Percentiles rank a stretch among this genome's conserved stretches.
These are phyloP conservation scores for Ophiostoma angusticollis DNA, from an alignment of 2,329 filamentous ascomycete genomes.

Conservation along the genomic window DNA sequence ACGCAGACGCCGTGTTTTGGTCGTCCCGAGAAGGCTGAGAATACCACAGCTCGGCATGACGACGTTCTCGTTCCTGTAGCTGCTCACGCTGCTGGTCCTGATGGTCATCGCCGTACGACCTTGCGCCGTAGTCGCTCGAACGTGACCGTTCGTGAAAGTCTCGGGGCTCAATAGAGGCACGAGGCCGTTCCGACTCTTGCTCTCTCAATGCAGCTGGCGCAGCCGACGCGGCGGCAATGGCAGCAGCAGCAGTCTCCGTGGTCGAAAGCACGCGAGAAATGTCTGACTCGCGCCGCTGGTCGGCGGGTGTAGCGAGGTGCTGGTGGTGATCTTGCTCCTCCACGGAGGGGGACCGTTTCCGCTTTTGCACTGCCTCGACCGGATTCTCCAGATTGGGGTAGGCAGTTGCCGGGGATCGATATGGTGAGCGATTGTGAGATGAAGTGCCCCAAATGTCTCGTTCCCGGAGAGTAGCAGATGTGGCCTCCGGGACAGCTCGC, in stretches of 20 bases:
- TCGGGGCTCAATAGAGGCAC: conserved; percentile 4
- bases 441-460: conserved; percentile 30
- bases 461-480: conserved; percentile 18
- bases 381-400: conserved; percentile 35
- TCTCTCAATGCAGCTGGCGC: conserved; percentile 2
- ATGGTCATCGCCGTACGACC: conserved; percentile 3
- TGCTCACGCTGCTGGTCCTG: conserved; percentile 6
- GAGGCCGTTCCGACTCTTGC: conserved; percentile 1
- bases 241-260: conserved; percentile 6
- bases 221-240: conserved; percentile 9
- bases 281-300: conserved; percentile 1
- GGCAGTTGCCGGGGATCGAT: conserved; percentile 22
- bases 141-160: conserved; percentile 7
- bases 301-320: too few species aligned
- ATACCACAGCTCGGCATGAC: conserved; percentile 37
- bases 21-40: conserved; percentile 34
- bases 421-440: conserved; percentile 28
- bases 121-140: not conserved
- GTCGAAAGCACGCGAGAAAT: not conserved
- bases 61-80: conserved; percentile 14
- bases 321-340: conserved; percentile 23
- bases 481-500: conserved; percentile 17
- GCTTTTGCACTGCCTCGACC: conserved; percentile 42
- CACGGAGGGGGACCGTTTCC: conserved; percentile 55
- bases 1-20: conserved; percentile 32